Conservation (phyloP, 1,139 yeast species). For the Yamadazyma diddensiae region DNA sequence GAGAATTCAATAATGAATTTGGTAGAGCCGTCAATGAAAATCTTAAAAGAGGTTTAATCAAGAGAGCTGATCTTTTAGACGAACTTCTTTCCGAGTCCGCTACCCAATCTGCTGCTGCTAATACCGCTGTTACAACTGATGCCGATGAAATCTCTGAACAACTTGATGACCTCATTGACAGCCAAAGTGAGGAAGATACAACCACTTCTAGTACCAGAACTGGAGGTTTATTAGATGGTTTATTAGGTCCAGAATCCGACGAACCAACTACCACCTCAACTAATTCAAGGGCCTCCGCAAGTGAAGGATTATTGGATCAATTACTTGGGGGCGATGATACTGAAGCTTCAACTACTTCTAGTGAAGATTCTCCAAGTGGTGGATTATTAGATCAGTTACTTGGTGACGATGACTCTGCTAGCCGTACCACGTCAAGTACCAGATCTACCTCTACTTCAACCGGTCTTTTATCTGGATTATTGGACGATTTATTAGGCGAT, state of each 20-base stretch:
- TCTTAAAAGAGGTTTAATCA: constrained; percentile 16
- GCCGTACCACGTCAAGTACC: constrained; percentile 3
- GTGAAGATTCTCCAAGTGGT: constrained; percentile 10
- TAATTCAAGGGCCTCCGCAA: constrained; percentile 11
- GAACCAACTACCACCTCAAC: constrained; percentile 12
- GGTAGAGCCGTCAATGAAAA: constrained; percentile 13
- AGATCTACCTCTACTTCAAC: constrained; percentile 7
- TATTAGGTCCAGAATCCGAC: constrained; percentile 11
- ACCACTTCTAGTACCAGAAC: constrained; percentile 10
- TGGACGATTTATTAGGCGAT: constrained; percentile 8
- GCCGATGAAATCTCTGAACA: constrained; percentile 5
- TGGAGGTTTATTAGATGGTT: constrained; percentile 11
- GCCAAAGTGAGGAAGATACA: constrained; percentile 4
- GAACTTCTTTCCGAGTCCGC: constrained; percentile 6
- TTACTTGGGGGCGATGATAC: constrained; percentile 10
- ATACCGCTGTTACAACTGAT: constrained; percentile 3
- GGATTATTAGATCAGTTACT: constrained; percentile 13
- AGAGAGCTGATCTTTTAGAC: constrained; percentile 9
- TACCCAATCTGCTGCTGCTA: constrained; percentile 4
- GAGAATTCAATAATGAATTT: constrained; percentile 16
- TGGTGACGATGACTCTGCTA: constrained; percentile 6
- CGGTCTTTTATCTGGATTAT: constrained; percentile 7
- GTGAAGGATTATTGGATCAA: constrained; percentile 10
- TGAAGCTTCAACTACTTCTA: constrained; percentile 11
- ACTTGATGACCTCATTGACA: constrained; percentile 8